Percentiles rank a stretch among this genome's conserved stretches.
These are phyloP conservation scores for Lactarius quietus DNA, from an alignment of 768 basidiomycete species.

Conservation along the genomic window DNA sequence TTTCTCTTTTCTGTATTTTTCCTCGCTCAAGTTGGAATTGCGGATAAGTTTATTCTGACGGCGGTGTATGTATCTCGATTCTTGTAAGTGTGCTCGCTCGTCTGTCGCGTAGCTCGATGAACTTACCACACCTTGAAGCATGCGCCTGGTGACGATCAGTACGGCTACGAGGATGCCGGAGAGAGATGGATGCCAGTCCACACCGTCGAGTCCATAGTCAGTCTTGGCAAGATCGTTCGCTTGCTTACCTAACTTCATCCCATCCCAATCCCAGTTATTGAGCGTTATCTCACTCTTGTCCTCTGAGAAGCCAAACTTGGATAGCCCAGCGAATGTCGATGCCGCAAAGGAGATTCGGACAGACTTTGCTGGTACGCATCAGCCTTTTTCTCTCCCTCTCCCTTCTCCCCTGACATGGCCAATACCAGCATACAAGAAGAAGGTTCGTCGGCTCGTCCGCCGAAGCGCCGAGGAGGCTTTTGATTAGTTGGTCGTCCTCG, in stretches of 20 bases:
- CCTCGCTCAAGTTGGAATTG: not conserved
- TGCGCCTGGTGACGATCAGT: constrained; percentile 93
- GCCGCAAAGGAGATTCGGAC: constrained; percentile 86
- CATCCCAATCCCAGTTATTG: constrained; percentile 59
- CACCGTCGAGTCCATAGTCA: constrained; percentile 92
- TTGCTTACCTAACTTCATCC: constrained; percentile 14
- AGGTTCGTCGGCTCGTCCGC: constrained; percentile 85
- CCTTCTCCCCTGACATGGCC: constrained; percentile 25
- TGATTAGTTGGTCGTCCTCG: constrained; percentile 41
- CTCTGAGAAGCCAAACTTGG: constrained; percentile 84
- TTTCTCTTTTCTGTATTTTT: not conserved
- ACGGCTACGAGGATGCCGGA: constrained; percentile 93
- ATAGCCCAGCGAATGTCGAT: constrained; percentile 95
- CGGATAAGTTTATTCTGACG: constrained; percentile 81
- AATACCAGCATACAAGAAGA: constrained; percentile 83
- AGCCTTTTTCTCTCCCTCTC: not conserved
- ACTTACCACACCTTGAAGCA: constrained; percentile 49
- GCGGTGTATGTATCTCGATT: constrained; percentile 94
- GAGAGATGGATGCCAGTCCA: constrained; percentile 99
- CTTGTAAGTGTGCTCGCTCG: constrained; percentile 47
- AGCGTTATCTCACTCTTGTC: constrained; percentile 96
- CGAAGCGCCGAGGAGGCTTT: constrained; percentile 86
- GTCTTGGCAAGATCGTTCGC: constrained; percentile 25
- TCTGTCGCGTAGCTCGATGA: constrained; percentile 17
- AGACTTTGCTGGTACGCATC: constrained; percentile 54